Conservation (phyloP, 305 asterid species). For the Fraxinus angustifolia region DNA sequence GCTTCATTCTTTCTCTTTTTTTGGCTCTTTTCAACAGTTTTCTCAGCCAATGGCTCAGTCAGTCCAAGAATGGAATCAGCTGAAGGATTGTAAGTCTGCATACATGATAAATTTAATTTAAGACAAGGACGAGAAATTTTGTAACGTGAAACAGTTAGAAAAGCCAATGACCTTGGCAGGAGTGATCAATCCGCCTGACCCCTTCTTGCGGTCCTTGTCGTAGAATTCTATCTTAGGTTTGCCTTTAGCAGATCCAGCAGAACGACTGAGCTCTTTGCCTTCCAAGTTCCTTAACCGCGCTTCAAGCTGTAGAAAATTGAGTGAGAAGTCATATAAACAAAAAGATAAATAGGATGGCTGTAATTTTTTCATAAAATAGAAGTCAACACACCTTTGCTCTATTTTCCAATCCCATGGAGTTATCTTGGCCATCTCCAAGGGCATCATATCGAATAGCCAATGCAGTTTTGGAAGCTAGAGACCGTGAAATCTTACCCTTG, state of each 20-base stretch:
- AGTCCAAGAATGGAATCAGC: constrained; percentile 66
- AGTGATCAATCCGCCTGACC: constrained; percentile 70
- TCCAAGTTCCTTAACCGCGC: constrained; percentile 79
- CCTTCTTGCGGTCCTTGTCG: constrained; percentile 79
- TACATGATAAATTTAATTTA: not conserved
- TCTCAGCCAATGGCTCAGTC: constrained; percentile 38
- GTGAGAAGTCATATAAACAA: not conserved
- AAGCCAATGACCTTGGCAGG: constrained; percentile 66
- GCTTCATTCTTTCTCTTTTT: not conserved
- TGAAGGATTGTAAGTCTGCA: constrained; percentile 80
- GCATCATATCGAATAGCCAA: constrained; percentile 87
- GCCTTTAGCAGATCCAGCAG: constrained; percentile 88
- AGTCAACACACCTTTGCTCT: constrained; percentile 60
- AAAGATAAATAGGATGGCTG: not conserved
- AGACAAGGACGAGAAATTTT: not conserved
- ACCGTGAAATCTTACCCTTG: constrained; percentile 93
- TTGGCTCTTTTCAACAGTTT: not conserved
- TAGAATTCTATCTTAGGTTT: constrained; percentile 83
- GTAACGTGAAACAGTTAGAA: not conserved
- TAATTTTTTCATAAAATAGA: not conserved
- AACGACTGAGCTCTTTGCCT: constrained; percentile 63
- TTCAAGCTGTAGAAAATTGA: constrained; percentile 55
- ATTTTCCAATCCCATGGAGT: constrained; percentile 84
- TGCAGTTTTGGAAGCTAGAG: constrained; percentile 92
- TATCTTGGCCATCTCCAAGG: constrained; percentile 77